These are phyloP conservation scores for Striga asiatica DNA, from an alignment of 257 asterid genomes.

Conservation along the genomic window DNA sequence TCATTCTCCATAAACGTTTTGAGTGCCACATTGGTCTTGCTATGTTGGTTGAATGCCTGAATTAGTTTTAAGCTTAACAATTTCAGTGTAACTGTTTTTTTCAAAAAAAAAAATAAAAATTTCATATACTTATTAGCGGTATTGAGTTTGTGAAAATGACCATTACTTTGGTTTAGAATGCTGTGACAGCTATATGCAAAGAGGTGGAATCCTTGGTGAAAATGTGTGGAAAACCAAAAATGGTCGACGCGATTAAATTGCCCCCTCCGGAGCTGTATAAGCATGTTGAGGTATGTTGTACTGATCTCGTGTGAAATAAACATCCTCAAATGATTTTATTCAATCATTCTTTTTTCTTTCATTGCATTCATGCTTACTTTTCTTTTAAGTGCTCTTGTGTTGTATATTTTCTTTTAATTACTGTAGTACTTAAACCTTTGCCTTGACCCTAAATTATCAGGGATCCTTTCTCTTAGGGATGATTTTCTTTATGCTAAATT, in stretches of 20 bases:
- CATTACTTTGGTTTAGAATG: conserved; percentile 40
- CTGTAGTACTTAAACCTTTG: conserved; percentile 2
- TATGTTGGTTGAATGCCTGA: neutral
- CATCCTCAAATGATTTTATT: neutral
- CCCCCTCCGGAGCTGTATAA: conserved; percentile 91
- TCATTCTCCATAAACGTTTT: neutral
- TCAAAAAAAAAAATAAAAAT: neutral
- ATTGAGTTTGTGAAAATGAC: conserved; percentile 8
- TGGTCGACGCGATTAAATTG: conserved; percentile 81
- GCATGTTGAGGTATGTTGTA: conserved; percentile 70
- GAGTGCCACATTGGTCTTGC: neutral
- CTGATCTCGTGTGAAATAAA: conserved; percentile 13
- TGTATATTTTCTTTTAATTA: neutral
- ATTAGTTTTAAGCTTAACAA: conserved; percentile 7
- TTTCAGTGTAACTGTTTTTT: neutral
- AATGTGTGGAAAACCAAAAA: conserved; percentile 84
- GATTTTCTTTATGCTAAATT: neutral
- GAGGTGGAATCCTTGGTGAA: conserved; percentile 72
- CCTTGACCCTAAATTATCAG: neutral
- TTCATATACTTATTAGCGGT: neutral
- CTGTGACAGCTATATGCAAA: conserved; percentile 64
- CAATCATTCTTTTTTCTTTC: neutral
- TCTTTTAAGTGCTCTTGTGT: conserved; percentile 2
- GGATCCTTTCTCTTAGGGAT: neutral
- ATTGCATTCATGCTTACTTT: neutral